These are phyloP conservation scores for Amanita thiersii DNA, from an alignment of 768 basidiomycete genomes.

Conservation along the genomic window DNA sequence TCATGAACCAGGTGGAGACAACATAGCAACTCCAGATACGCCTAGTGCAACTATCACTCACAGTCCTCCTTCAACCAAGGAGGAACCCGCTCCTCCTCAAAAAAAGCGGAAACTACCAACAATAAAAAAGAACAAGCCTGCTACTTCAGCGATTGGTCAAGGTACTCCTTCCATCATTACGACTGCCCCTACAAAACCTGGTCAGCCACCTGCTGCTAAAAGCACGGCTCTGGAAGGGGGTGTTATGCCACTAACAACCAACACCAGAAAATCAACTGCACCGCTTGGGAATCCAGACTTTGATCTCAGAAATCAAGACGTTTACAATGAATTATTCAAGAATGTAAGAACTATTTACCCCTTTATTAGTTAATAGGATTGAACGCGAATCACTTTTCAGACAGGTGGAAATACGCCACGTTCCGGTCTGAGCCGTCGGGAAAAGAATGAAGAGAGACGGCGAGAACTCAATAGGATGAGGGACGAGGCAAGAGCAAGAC, in stretches of 20 bases:
- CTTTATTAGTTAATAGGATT: not conserved
- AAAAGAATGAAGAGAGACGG: constrained; percentile 59
- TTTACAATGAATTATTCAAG: constrained; percentile 62
- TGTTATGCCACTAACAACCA: constrained; percentile 11
- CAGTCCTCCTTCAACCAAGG: constrained; percentile 19
- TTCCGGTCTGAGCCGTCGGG: constrained; percentile 36
- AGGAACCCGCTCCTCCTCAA: constrained; percentile 24
- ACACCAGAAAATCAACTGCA: constrained; percentile 30
- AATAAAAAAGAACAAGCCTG: constrained; percentile 58
- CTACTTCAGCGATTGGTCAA: constrained; percentile 16
- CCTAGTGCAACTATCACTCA: constrained; percentile 1
- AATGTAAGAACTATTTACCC: constrained; percentile 25
- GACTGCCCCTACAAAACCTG: constrained; percentile 19
- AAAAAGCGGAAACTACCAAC: constrained; percentile 60
- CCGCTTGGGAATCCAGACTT: constrained; percentile 45
- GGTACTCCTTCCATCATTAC: constrained; percentile 18
- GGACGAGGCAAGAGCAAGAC: constrained; percentile 56
- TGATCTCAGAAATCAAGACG: constrained; percentile 49
- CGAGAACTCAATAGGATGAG: constrained; percentile 63
- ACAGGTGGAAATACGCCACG: constrained; percentile 34
- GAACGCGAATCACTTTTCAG: constrained; percentile 17
- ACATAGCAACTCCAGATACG: not conserved
- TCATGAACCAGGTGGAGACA: constrained; percentile 5
- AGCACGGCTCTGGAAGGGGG: not conserved
- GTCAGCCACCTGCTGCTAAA: constrained; percentile 19